Evolutionary conservation across 495 filamentous ascomycete genomes (phyloP).

Genomic region (Aspergillus wentii): DNA sequence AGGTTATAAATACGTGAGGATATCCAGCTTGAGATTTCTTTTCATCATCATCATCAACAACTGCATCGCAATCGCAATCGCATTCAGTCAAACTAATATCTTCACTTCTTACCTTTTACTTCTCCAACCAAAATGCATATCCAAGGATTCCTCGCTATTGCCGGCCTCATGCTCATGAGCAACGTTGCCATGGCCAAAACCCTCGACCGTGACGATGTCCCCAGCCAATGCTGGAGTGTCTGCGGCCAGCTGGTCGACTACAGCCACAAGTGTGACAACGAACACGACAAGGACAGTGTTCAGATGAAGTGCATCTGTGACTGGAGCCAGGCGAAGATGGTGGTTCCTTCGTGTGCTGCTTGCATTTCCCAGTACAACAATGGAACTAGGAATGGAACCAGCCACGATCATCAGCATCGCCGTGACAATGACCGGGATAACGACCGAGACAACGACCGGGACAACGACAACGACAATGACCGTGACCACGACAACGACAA

Average conservation of each 20-base stretch:
- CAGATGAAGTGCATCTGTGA: slow-evolving; percentile 31
- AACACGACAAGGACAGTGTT: slow-evolving; percentile 21
- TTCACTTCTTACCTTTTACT: too few relatives aligned
- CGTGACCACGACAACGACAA: slow-evolving; percentile 13
- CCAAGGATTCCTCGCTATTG: slow-evolving; percentile 20
- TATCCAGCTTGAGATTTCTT: not conserved
- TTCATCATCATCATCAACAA: not conserved
- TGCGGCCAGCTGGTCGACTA: slow-evolving; percentile 24
- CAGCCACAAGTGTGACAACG: slow-evolving; percentile 21
- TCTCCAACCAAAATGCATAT: slow-evolving; percentile 23
- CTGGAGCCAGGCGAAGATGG: slow-evolving; percentile 18
- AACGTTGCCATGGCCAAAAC: slow-evolving; percentile 22
- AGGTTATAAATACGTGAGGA: not conserved
- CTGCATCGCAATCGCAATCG: not conserved
- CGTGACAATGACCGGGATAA: slow-evolving; percentile 9
- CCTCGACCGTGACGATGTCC: slow-evolving; percentile 29
- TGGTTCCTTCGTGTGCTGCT: slow-evolving; percentile 31
- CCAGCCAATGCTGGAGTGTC: slow-evolving; percentile 23
- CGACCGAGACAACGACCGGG: slow-evolving; percentile 7
- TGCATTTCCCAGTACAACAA: slow-evolving; percentile 27
- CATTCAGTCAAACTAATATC: too few relatives aligned
- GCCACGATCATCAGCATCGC: slow-evolving; percentile 11
- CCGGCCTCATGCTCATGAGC: slow-evolving; percentile 22
- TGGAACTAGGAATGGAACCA: slow-evolving; percentile 6
- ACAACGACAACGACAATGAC: slow-evolving; percentile 8